phyloP scores from a whole-genome alignment of 371 early-diverging fungal genomes.

The Mucor irregularis region DNA sequence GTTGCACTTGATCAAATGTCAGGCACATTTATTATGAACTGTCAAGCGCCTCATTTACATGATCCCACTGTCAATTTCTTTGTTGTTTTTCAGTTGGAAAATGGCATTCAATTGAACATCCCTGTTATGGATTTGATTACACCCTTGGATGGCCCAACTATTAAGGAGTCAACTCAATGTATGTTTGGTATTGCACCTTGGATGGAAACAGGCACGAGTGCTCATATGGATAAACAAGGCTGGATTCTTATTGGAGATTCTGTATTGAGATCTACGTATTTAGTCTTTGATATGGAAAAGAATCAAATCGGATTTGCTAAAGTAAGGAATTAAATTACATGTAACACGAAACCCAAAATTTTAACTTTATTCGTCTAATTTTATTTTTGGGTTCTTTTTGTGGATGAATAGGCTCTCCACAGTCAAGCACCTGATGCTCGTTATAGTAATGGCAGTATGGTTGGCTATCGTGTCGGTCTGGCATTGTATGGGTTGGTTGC shows the following conservation, averaged over 20 bases:
- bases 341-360: background rate
- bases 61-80: background rate
- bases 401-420: no score
- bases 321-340: background rate
- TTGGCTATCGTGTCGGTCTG: no score
- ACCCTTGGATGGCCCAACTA: slow-evolving; percentile 27
- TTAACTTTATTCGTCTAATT: no score
- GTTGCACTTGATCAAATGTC: slow-evolving; percentile 32
- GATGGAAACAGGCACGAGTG: slow-evolving; percentile 19
- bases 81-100: slow-evolving; percentile 4
- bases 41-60: slow-evolving; percentile 4
- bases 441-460: no score
- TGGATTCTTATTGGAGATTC: slow-evolving; percentile 47
- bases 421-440: no score
- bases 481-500: no score
- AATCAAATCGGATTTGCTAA: slow-evolving; percentile 44
- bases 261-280: slow-evolving; percentile 40
- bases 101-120: background rate
- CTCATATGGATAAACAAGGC: slow-evolving; percentile 19
- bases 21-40: slow-evolving; percentile 33
- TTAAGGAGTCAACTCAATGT: slow-evolving; percentile 30
- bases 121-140: slow-evolving; percentile 28
- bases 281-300: slow-evolving; percentile 49
- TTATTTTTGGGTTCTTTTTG: slow-evolving; percentile 1
- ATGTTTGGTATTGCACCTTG: slow-evolving; percentile 50